phyloP scores from a whole-genome alignment of 106 monocot genomes.

The Cymbidium sinense region DNA sequence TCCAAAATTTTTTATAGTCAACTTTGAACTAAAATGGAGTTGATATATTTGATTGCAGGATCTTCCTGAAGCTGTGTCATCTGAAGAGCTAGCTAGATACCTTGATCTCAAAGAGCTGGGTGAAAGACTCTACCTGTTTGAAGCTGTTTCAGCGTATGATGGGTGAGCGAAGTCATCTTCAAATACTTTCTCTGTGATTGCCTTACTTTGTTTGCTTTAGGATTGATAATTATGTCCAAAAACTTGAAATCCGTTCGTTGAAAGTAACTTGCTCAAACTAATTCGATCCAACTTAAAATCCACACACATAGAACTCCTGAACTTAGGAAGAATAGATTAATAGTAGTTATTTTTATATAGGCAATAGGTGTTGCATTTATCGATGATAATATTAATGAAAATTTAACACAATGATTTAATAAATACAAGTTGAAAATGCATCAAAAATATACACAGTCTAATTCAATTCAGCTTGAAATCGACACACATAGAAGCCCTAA shows the following conservation, averaged over 20 bases:
- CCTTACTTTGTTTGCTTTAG: not conserved
- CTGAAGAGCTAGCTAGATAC: slow-evolving; percentile 81
- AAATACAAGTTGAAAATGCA: too few relatives aligned
- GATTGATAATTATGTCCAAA: not conserved
- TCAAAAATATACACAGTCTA: too few relatives aligned
- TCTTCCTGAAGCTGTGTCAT: slow-evolving; percentile 61
- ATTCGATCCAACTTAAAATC: too few relatives aligned
- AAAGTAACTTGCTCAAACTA: too few relatives aligned
- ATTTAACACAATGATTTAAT: too few relatives aligned
- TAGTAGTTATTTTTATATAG: too few relatives aligned
- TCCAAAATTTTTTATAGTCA: not conserved
- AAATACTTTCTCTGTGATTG: not conserved
- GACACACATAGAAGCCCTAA: too few relatives aligned
- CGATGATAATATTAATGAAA: too few relatives aligned
- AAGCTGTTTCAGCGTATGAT: slow-evolving; percentile 72
- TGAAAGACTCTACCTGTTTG: slow-evolving; percentile 71
- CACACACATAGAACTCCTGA: too few relatives aligned
- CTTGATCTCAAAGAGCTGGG: slow-evolving; percentile 90
- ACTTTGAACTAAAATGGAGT: not conserved
- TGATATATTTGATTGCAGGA: slow-evolving; percentile 49
- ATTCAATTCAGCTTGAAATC: too few relatives aligned
- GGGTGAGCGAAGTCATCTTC: slow-evolving; percentile 46
- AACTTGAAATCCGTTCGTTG: not conserved
- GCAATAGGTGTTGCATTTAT: too few relatives aligned
- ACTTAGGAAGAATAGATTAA: too few relatives aligned